Percentiles rank a stretch among this genome's conserved stretches.
Conservation (phyloP, 805 yeast genomes). For the Myxozyma melibiosi region DNA sequence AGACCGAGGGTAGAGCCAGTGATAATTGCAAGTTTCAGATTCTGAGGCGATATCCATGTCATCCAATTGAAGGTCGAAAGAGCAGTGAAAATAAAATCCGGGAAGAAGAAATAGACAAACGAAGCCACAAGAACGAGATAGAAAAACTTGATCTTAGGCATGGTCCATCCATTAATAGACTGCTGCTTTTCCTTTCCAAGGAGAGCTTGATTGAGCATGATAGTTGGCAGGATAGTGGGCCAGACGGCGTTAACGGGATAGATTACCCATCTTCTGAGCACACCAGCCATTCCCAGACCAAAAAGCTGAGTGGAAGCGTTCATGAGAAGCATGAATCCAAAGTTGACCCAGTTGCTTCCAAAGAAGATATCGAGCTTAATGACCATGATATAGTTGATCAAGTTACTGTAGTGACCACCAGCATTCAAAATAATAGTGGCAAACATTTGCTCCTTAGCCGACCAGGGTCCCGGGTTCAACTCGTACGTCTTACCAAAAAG, state of each 20-base stretch:
- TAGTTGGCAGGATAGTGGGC: constrained; percentile 63
- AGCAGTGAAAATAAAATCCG: constrained; percentile 61
- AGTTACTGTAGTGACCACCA: constrained; percentile 52
- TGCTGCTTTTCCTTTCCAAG: constrained; percentile 25
- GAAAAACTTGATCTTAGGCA: constrained; percentile 55
- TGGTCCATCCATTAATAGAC: constrained; percentile 60
- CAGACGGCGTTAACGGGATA: constrained; percentile 63
- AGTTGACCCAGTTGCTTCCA: constrained; percentile 43
- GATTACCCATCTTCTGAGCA: constrained; percentile 58
- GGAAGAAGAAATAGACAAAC: constrained; percentile 60
- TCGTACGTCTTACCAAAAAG: background rate
- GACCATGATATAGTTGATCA: constrained; percentile 53
- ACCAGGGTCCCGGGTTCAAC: constrained; percentile 63
- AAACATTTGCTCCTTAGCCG: constrained; percentile 62
- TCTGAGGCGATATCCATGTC: constrained; percentile 62
- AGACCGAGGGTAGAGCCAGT: constrained; percentile 67
- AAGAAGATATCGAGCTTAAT: constrained; percentile 52
- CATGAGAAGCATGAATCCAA: constrained; percentile 59
- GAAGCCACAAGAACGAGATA: constrained; percentile 45
- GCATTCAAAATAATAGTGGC: constrained; percentile 41
- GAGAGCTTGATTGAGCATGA: constrained; percentile 42
- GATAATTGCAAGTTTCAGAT: constrained; percentile 60
- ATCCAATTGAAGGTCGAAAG: constrained; percentile 61
- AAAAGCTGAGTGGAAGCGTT: constrained; percentile 57
- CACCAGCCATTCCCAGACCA: constrained; percentile 69